phyloP scores from a whole-genome alignment of 805 yeast species.

The Brettanomyces sp. region DNA sequence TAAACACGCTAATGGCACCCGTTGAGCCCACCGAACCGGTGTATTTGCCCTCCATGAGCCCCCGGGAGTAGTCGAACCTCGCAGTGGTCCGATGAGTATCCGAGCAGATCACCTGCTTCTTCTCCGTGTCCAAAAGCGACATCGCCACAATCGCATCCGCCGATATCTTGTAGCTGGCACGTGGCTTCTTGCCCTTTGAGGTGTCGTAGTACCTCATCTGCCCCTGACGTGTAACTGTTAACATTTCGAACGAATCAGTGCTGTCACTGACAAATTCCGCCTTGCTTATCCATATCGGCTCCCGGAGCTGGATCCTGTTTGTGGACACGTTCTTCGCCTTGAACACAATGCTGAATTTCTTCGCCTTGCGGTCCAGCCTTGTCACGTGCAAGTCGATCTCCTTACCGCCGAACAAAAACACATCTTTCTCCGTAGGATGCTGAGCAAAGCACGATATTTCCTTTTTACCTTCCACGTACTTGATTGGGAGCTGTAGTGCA shows the following conservation, averaged over 20 bases:
- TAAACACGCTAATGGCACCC: slow-evolving; percentile 25
- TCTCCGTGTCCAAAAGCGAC: slow-evolving; percentile 22
- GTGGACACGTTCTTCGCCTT: slow-evolving; percentile 78
- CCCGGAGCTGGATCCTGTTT: slow-evolving; percentile 67
- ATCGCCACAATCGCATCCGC: slow-evolving; percentile 44
- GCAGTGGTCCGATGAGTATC: slow-evolving; percentile 65
- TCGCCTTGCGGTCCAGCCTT: slow-evolving; percentile 15
- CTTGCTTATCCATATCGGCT: slow-evolving; percentile 70
- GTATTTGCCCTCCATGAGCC: slow-evolving; percentile 57
- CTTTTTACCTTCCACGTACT: slow-evolving; percentile 1
- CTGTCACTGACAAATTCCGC: slow-evolving; percentile 36
- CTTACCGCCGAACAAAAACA: slow-evolving; percentile 80
- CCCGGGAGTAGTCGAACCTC: slow-evolving; percentile 39
- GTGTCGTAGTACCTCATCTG: slow-evolving; percentile 71
- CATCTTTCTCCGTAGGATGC: slow-evolving; percentile 38
- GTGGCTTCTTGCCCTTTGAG: slow-evolving; percentile 58
- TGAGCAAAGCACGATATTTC: slow-evolving; percentile 37
- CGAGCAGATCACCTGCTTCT: slow-evolving; percentile 48
- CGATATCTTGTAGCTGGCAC: slow-evolving; percentile 41
- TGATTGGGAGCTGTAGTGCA: slow-evolving; percentile 3
- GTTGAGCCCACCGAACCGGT: slow-evolving; percentile 75
- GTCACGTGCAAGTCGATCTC: slow-evolving; percentile 60
- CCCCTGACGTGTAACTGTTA: slow-evolving; percentile 68
- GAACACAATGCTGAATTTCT: slow-evolving; percentile 35
- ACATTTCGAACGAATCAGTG: slow-evolving; percentile 33